Percentiles rank a stretch among this genome's conserved stretches.
These are phyloP conservation scores for Hondaea fermentalgiana DNA, from an alignment of 108 stramenopile genomes.

Conservation along the genomic window DNA sequence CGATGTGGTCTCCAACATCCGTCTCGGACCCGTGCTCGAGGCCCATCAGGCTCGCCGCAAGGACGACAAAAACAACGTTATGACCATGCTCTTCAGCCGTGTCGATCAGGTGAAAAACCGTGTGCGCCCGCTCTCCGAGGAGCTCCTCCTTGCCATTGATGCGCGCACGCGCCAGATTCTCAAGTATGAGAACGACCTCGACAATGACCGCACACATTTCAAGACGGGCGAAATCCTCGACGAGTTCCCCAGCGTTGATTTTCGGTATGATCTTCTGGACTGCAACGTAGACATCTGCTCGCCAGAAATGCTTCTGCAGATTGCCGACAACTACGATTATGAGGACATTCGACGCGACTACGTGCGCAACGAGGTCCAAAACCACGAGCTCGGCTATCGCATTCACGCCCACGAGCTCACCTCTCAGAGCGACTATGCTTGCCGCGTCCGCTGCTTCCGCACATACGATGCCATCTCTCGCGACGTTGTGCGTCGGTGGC, in stretches of 20 bases:
- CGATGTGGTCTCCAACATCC: constrained; percentile 83
- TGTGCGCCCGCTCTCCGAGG: background rate
- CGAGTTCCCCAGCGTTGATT: constrained; percentile 43
- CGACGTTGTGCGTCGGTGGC: constrained; percentile 79
- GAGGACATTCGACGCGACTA: constrained; percentile 72
- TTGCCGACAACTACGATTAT: constrained; percentile 93
- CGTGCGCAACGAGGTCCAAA: constrained; percentile 77
- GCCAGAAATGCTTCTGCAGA: constrained; percentile 86
- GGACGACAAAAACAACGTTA: constrained; percentile 66
- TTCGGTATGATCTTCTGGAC: constrained; percentile 75
- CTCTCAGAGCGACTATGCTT: constrained; percentile 61
- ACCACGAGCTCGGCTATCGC: constrained; percentile 82
- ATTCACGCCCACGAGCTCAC: constrained; percentile 73
- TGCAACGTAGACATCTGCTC: constrained; percentile 89
- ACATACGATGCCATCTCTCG: constrained; percentile 72
- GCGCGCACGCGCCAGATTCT: constrained; percentile 12
- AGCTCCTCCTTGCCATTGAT: constrained; percentile 26
- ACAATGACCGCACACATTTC: background rate
- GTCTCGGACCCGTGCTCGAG: constrained; percentile 55
- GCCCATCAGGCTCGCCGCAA: constrained; percentile 59
- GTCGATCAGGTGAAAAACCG: constrained; percentile 44
- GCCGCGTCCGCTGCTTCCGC: constrained; percentile 69
- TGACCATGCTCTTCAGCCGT: constrained; percentile 70
- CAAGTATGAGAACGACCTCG: constrained; percentile 16
- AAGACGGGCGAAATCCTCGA: constrained; percentile 47